These are phyloP conservation scores for Diaporthe velutina DNA, from an alignment of 2,329 filamentous ascomycete species.

Conservation along the genomic window DNA sequence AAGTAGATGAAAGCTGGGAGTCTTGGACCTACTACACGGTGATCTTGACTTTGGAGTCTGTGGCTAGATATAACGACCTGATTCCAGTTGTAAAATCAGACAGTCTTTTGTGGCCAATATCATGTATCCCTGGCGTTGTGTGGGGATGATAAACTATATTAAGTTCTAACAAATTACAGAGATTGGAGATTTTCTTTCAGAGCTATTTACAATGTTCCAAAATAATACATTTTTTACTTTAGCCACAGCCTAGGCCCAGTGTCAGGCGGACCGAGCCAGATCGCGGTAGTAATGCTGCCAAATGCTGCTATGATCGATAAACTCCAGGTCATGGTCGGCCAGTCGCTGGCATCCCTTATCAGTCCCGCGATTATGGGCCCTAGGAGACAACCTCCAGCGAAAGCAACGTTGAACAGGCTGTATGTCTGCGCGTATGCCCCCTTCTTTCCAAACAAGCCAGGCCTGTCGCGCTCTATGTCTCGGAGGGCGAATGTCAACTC, in stretches of 20 bases:
- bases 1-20: too few species aligned
- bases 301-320: constrained; percentile 15
- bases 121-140: too few species aligned
- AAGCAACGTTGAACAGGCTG: constrained; percentile 6
- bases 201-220: too few species aligned
- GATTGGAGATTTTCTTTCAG: too few species aligned
- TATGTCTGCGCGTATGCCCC: constrained; percentile 19
- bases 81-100: too few species aligned
- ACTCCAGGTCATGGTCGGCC: constrained; percentile 17
- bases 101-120: too few species aligned
- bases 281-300: background rate
- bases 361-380: background rate
- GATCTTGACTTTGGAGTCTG: too few species aligned
- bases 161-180: too few species aligned
- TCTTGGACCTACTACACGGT: too few species aligned
- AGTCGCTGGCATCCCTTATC: constrained; percentile 16
- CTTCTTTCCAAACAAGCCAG: constrained; percentile 9
- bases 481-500: constrained; percentile 16
- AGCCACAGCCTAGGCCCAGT: background rate
- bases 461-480: constrained; percentile 10
- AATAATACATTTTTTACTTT: too few species aligned
- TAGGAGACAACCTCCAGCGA: constrained; percentile 1
- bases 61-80: too few species aligned
- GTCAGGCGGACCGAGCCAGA: constrained; percentile 11
- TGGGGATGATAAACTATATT: too few species aligned